Evolutionary conservation across 306 rosid species (phyloP), one percentile per base, ranked within the genome.

Genomic region (Argentina anserina): DNA sequence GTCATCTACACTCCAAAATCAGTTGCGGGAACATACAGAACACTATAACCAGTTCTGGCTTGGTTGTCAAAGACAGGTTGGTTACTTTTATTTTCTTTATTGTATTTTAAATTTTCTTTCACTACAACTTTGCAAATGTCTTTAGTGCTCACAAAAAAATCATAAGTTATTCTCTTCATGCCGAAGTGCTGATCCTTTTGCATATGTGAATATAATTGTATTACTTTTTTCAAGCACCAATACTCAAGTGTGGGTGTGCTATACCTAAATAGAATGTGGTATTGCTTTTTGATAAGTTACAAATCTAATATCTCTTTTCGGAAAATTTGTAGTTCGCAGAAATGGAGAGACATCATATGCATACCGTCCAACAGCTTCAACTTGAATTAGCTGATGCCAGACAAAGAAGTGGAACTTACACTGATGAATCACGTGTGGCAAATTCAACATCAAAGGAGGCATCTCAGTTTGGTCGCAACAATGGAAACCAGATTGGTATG

Each of bases 21-120:
- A 95, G 78, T 72, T 95, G 84, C 83, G 93, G 36, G 99, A 95
- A 55, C 97, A 96, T 41, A 83, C 92, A 5, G 99, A 95, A 70
- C 97, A 95, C 65, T 95, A 90, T 75, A 95, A 90, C 81, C 97
- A 95, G 72, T 92, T 95, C 45, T 95, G 99, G 99, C 84, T 90
- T 85, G 90, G 88, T 72, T 90, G 86, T 55, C 99, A 95, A 76
- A 89, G 97, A 81, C 97, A 95, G 99, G 99, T 91, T 76, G 79
- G 72, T 81, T 61, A 33, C 39, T 72, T 71, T 70, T 42, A 36
- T 9, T 77, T 64, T 77, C 64, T 33, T 29, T 62, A 3, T 62
- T 11, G 25, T 52, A 53, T 39, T 13, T 55, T 31, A 31, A 9
- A 41, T 13, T 26, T 59, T 25, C 31, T 65, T n/a, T 40, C 31